These are phyloP conservation scores for Grifola frondosa DNA, from an alignment of 1,284 basidiomycete species.

Conservation along the genomic window DNA sequence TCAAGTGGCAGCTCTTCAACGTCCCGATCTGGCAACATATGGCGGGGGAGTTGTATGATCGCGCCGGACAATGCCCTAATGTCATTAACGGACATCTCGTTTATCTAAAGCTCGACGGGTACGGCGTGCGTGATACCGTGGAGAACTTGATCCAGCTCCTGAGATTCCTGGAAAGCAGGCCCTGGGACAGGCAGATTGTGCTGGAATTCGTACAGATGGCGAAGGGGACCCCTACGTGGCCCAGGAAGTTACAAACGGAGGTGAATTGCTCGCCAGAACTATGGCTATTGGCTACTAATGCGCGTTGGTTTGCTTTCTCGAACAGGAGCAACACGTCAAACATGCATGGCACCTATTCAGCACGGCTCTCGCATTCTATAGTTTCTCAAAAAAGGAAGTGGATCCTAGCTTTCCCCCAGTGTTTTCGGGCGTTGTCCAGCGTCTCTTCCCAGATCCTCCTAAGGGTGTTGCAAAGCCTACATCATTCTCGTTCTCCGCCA, in stretches of 20 bases:
- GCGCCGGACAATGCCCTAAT: slow-evolving; percentile 2
- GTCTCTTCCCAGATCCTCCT: slow-evolving; percentile 3
- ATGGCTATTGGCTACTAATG: neutral
- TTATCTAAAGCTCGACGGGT: slow-evolving; percentile 12
- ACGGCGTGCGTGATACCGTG: slow-evolving; percentile 8
- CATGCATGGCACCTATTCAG: slow-evolving; percentile 11
- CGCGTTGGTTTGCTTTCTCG: neutral
- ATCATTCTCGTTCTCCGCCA: slow-evolving; percentile 10
- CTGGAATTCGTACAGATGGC: slow-evolving; percentile 1
- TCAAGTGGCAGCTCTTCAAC: slow-evolving; percentile 8
- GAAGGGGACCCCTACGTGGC: slow-evolving; percentile 7
- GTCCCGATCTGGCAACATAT: slow-evolving; percentile 7
- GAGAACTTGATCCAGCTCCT: slow-evolving; percentile 13
- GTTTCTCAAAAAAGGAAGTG: slow-evolving; percentile 3
- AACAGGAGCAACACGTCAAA: slow-evolving; percentile 6
- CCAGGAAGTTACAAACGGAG: slow-evolving; percentile 7
- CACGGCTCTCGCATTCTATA: slow-evolving; percentile 6
- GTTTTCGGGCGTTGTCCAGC: slow-evolving; percentile 6
- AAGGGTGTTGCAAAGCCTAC: neutral
- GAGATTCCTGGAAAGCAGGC: slow-evolving; percentile 2
- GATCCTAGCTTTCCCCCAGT: slow-evolving; percentile 1
- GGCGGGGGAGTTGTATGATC: slow-evolving; percentile 1
- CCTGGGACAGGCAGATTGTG: slow-evolving; percentile 11
- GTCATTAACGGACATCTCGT: slow-evolving; percentile 4
- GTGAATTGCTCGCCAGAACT: neutral